Conservation (phyloP, 2,329 filamentous ascomycete species). For the Arthroderma sp. region DNA sequence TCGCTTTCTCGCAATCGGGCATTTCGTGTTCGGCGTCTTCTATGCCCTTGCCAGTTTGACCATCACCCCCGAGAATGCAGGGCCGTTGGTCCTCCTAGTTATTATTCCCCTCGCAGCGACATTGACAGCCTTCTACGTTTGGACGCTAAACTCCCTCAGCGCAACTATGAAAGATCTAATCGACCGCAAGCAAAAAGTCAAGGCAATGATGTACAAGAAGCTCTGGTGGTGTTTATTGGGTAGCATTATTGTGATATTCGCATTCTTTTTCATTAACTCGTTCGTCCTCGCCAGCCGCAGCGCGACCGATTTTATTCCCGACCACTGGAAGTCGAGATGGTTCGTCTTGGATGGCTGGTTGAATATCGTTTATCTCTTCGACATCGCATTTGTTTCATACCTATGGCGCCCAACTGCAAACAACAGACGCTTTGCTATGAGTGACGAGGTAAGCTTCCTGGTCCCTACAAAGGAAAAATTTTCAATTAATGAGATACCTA, state of each 20-base stretch:
- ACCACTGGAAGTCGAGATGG: slow-evolving; percentile 96
- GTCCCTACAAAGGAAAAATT: too few species aligned
- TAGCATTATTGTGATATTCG: slow-evolving; percentile 91
- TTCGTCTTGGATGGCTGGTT: slow-evolving; percentile 96
- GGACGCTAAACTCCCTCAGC: slow-evolving; percentile 93
- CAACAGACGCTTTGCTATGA: slow-evolving; percentile 96
- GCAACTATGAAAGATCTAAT: slow-evolving; percentile 91
- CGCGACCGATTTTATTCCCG: slow-evolving; percentile 81
- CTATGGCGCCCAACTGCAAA: slow-evolving; percentile 94
- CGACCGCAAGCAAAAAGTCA: slow-evolving; percentile 84
- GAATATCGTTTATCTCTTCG: slow-evolving; percentile 87
- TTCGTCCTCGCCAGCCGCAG: slow-evolving; percentile 79
- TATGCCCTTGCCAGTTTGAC: slow-evolving; percentile 84
- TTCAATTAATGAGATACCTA: neutral
- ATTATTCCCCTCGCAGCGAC: slow-evolving; percentile 85
- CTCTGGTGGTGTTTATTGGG: slow-evolving; percentile 95
- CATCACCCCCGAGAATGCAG: slow-evolving; percentile 77
- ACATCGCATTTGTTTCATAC: slow-evolving; percentile 87
- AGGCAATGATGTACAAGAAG: slow-evolving; percentile 93
- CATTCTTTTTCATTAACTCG: slow-evolving; percentile 97
- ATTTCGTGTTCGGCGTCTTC: slow-evolving; percentile 89
- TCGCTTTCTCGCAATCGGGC: slow-evolving; percentile 75
- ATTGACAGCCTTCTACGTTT: slow-evolving; percentile 92
- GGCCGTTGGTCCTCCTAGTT: slow-evolving; percentile 80
- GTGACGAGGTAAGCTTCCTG: slow-evolving; percentile 57